phyloP scores from a whole-genome alignment of 169 alveolate species.

The Besnoitia besnoiti region DNA sequence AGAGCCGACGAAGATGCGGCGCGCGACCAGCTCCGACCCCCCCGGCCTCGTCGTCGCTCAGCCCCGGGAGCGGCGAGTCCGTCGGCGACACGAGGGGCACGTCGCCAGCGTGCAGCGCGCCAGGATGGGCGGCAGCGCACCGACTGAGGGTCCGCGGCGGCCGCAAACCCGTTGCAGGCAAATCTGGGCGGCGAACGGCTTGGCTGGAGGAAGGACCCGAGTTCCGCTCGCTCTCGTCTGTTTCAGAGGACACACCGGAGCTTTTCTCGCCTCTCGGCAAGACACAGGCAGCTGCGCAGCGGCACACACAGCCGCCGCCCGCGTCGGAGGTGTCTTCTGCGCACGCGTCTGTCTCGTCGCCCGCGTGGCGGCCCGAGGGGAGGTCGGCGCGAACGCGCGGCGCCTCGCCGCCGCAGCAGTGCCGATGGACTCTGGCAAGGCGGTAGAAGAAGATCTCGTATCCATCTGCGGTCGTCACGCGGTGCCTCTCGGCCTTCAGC shows the following conservation, averaged over 20 bases:
- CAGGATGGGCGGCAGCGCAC: neutral
- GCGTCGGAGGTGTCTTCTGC: too few species aligned
- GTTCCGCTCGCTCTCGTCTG: too few species aligned
- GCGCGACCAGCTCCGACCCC: too few species aligned
- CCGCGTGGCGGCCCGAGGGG: neutral
- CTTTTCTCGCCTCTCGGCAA: neutral
- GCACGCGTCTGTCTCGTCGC: too few species aligned
- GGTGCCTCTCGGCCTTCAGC: conserved; percentile 51
- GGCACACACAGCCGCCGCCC: neutral
- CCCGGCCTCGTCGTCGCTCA: neutral
- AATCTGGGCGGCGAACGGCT: neutral
- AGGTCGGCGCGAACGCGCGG: neutral
- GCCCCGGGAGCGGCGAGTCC: neutral
- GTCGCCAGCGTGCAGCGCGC: neutral
- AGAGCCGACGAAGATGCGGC: too few species aligned
- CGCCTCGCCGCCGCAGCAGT: conserved; percentile 41
- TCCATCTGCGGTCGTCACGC: conserved; percentile 64
- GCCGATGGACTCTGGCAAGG: conserved; percentile 43
- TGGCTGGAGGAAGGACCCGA: too few species aligned
- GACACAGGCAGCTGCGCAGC: neutral
- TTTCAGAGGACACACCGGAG: neutral
- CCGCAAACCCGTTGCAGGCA: neutral
- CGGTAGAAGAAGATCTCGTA: conserved; percentile 49
- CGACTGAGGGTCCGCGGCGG: neutral
- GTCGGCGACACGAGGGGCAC: neutral